These are phyloP conservation scores for Tolypocladium endophyticum DNA, from an alignment of 2,329 filamentous ascomycete genomes.

Conservation along the genomic window DNA sequence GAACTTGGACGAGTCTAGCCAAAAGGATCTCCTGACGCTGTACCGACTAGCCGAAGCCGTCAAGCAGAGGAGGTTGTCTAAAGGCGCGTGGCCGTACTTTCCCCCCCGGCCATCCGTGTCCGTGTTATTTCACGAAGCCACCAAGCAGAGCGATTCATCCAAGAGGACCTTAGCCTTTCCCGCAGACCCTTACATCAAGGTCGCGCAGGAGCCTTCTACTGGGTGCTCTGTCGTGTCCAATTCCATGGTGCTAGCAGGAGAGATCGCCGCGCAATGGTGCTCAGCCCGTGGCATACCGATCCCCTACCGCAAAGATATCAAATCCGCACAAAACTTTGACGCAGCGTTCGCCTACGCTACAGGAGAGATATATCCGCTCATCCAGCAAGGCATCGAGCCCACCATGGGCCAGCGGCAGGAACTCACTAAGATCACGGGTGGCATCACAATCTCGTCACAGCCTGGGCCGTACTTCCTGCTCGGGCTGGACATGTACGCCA, in stretches of 20 bases:
- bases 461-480: constrained; percentile 47
- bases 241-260: constrained; percentile 51
- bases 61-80: constrained; percentile 28
- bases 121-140: constrained; percentile 29
- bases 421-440: constrained; percentile 28
- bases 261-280: constrained; percentile 53
- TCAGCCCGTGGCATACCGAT: constrained; percentile 44
- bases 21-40: constrained; percentile 35
- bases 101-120: constrained; percentile 29
- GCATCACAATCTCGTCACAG: constrained; percentile 38
- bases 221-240: constrained; percentile 24
- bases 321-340: constrained; percentile 23
- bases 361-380: constrained; percentile 21
- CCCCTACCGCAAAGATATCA: constrained; percentile 44
- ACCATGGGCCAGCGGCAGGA: constrained; percentile 18
- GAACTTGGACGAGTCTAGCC: constrained; percentile 31
- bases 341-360: constrained; percentile 25
- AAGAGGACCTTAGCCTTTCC: constrained; percentile 14
- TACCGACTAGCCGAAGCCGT: constrained; percentile 36
- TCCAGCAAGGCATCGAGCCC: constrained; percentile 20
- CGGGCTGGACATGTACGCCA: constrained; percentile 50
- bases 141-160: constrained; percentile 5
- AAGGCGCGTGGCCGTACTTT: constrained; percentile 40
- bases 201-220: constrained; percentile 17
- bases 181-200: constrained; percentile 41